A percentile compares a stretch with the other conserved stretches of the same genome.
Conservation (phyloP, 371 early-diverging fungal genomes). For the Mortierella sp. region DNA sequence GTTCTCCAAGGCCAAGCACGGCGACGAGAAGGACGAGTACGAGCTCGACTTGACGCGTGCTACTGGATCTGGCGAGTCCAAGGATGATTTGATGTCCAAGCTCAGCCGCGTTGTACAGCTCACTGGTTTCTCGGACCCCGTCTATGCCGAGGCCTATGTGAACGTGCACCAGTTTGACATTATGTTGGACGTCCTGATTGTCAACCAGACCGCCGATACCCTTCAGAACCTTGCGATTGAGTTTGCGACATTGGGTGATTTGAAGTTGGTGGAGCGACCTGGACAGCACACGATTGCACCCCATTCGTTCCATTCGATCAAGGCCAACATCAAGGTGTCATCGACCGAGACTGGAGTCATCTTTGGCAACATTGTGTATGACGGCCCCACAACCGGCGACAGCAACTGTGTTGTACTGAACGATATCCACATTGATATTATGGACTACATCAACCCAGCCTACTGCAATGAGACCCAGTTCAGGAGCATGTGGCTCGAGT, state of each 20-base stretch:
- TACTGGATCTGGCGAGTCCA: conserved; percentile 80
- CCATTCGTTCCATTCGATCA: conserved; percentile 92
- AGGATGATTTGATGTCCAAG: conserved; percentile 87
- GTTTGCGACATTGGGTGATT: conserved; percentile 97
- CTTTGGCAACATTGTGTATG: conserved; percentile 97
- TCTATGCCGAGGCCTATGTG: conserved; percentile 99
- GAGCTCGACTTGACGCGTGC: conserved; percentile 91
- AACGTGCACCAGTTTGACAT: conserved; percentile 98
- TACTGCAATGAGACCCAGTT: conserved; percentile 94
- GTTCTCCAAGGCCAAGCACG: conserved; percentile 81
- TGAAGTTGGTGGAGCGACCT: conserved; percentile 97
- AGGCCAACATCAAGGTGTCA: conserved; percentile 97
- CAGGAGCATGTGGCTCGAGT: conserved; percentile 98
- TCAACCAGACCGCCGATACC: conserved; percentile 97
- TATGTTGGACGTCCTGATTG: conserved; percentile 95
- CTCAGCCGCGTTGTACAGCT: conserved; percentile 94
- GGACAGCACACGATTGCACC: conserved; percentile 93
- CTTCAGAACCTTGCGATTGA: conserved; percentile 98
- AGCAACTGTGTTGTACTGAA: conserved; percentile 93
- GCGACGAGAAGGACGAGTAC: conserved; percentile 82
- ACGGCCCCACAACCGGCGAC: conserved; percentile 87
- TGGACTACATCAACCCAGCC: conserved; percentile 98
- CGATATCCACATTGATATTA: conserved; percentile 98
- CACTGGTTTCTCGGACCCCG: conserved; percentile 98
- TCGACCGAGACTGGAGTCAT: conserved; percentile 98